A percentile compares a stretch with the other conserved stretches of the same genome.
phyloP scores from a whole-genome alignment of 202 grass and related monocot genomes.

The Digitaria exilis region DNA sequence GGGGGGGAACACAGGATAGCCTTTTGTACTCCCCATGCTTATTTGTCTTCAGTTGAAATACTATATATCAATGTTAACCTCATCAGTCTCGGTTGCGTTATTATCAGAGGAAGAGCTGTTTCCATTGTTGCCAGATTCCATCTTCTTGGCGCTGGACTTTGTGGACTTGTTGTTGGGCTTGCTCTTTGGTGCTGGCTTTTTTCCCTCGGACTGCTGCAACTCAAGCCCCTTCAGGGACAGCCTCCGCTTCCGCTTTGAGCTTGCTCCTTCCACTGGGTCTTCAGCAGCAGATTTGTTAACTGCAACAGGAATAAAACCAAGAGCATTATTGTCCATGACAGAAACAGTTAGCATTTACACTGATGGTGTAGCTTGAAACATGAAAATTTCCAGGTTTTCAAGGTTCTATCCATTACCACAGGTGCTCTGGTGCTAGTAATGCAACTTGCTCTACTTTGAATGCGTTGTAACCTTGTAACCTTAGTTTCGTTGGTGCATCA shows the following conservation, averaged over 20 bases:
- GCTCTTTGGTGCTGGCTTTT: conserved; percentile 53
- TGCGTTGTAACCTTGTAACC: not conserved
- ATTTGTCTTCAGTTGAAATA: not conserved
- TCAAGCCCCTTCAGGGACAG: conserved; percentile 80
- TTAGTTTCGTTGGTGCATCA: not conserved
- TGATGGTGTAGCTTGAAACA: not conserved
- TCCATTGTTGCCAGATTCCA: conserved; percentile 18
- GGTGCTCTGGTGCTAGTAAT: not conserved
- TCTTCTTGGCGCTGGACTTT: conserved; percentile 63
- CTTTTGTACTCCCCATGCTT: conserved; percentile 13
- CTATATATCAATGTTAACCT: conserved; percentile 15
- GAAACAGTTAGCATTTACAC: not conserved
- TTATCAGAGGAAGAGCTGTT: conserved; percentile 39
- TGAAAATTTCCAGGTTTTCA: not conserved
- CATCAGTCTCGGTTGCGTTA: conserved; percentile 70
- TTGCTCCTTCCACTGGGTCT: conserved; percentile 52
- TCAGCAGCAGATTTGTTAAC: conserved; percentile 70
- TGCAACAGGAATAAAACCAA: conserved; percentile 45
- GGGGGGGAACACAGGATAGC: not conserved
- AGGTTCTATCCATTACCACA: not conserved
- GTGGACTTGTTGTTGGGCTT: conserved; percentile 61
- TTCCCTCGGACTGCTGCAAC: conserved; percentile 75
- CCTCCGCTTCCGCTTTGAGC: conserved; percentile 67
- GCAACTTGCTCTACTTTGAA: conserved; percentile 10
- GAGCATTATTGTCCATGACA: not conserved